These are phyloP conservation scores for Lanmaoa pseudosensibilis DNA, from an alignment of 768 basidiomycete genomes.

Conservation along the genomic window DNA sequence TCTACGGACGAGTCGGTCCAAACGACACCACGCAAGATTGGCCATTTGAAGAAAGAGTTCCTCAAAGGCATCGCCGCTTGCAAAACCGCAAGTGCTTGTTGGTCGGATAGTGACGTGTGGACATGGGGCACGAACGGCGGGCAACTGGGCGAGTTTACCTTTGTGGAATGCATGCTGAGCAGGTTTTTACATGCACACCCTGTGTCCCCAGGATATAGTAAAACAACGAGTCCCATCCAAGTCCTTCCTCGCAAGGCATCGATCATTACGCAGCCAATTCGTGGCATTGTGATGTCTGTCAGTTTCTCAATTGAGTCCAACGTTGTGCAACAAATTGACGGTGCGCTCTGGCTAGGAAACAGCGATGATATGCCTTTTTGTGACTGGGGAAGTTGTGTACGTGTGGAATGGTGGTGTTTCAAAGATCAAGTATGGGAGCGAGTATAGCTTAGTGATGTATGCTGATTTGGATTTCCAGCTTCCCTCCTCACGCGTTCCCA, in stretches of 20 bases:
- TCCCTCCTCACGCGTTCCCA: conserved; percentile 76
- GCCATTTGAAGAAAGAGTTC: conserved; percentile 72
- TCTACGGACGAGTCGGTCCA: conserved; percentile 75
- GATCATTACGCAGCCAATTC: conserved; percentile 66
- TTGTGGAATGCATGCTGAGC: not conserved
- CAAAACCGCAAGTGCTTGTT: conserved; percentile 84
- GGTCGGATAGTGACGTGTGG: conserved; percentile 70
- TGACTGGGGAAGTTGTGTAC: conserved; percentile 79
- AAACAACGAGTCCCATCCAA: conserved; percentile 70
- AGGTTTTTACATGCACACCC: not conserved
- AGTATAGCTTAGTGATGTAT: not conserved
- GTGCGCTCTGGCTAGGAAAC: conserved; percentile 55
- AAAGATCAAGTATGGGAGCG: conserved; percentile 61
- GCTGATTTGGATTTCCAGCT: conserved; percentile 41
- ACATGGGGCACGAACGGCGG: conserved; percentile 96
- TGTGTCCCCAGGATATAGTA: conserved; percentile 65
- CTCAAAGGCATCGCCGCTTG: conserved; percentile 85
- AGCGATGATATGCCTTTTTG: conserved; percentile 78
- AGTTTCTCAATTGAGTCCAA: conserved; percentile 25
- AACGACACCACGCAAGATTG: conserved; percentile 71
- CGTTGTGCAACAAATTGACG: not conserved
- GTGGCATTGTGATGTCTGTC: conserved; percentile 74
- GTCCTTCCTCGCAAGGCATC: conserved; percentile 78
- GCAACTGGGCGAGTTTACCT: conserved; percentile 66
- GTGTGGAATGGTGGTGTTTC: conserved; percentile 74